phyloP scores from a whole-genome alignment of 163 green algal species.

The Chloromonas sp. region DNA sequence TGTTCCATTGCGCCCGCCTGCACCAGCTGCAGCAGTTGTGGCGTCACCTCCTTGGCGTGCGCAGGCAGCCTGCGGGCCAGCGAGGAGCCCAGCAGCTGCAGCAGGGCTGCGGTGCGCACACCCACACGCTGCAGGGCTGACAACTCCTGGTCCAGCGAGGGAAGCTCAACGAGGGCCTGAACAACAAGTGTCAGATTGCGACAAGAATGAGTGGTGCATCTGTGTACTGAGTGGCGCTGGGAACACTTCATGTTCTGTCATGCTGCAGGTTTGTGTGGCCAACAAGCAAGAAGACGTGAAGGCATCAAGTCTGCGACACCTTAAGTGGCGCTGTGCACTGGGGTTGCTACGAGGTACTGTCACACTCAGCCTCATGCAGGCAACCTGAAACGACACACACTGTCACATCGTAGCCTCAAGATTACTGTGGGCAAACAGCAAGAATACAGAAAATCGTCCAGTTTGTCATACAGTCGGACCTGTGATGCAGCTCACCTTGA shows the following conservation, averaged over 20 bases:
- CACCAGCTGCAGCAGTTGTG: constrained; percentile 20
- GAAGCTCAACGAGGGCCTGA: constrained; percentile 27
- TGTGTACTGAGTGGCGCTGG: neutral
- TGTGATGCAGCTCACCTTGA: constrained; percentile 31
- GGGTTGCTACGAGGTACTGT: neutral
- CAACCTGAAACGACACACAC: neutral
- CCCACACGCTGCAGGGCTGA: constrained; percentile 23
- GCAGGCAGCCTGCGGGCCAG: constrained; percentile 15
- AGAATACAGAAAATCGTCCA: neutral
- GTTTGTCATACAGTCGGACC: neutral
- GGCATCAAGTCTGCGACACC: no score
- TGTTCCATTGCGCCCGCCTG: constrained; percentile 12
- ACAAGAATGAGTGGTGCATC: neutral
- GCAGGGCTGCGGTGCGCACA: constrained; percentile 30
- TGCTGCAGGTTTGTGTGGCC: no score
- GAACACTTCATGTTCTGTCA: no score
- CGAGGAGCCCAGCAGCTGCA: constrained; percentile 37
- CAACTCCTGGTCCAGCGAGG: constrained; percentile 34
- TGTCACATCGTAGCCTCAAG: neutral
- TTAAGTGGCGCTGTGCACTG: neutral
- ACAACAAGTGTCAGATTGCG: neutral
- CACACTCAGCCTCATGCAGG: neutral
- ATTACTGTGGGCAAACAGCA: neutral
- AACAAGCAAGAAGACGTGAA: no score
- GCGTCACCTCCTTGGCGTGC: constrained; percentile 3